phyloP scores from a whole-genome alignment of 805 yeast species.

The Torulaspora gathmanii region DNA sequence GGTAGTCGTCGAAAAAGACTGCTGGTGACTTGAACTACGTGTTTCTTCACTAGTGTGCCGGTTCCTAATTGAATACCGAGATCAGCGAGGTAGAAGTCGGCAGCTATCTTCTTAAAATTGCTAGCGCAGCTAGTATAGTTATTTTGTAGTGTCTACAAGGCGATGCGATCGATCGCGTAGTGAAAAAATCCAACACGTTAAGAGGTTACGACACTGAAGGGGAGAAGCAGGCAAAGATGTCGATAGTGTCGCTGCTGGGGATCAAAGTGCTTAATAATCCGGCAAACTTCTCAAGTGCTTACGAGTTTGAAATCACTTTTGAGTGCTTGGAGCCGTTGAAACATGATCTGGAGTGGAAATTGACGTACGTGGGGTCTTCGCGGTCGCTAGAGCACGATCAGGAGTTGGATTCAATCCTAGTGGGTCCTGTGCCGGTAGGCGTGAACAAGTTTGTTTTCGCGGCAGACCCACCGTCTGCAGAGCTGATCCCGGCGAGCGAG shows the following conservation, averaged over 20 bases:
- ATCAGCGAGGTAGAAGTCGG: constrained; percentile 5
- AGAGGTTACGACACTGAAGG: not conserved
- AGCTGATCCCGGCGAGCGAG: constrained; percentile 92
- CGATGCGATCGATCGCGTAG: not conserved
- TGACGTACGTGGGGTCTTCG: constrained; percentile 95
- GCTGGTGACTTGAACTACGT: too few relatives aligned
- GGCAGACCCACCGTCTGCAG: constrained; percentile 97
- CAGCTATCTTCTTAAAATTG: constrained; percentile 13
- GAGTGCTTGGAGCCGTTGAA: constrained; percentile 90
- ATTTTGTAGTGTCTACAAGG: not conserved
- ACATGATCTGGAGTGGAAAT: constrained; percentile 89
- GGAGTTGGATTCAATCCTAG: constrained; percentile 91
- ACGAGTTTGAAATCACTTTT: constrained; percentile 94
- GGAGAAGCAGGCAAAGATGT: constrained; percentile 47
- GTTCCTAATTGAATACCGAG: too few relatives aligned
- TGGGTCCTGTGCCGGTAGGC: constrained; percentile 98
- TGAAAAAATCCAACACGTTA: constrained; percentile 1
- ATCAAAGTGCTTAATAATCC: constrained; percentile 92
- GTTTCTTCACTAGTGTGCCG: constrained; percentile 12
- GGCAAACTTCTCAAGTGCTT: constrained; percentile 87
- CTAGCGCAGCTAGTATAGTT: constrained; percentile 11
- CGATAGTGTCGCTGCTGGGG: constrained; percentile 87
- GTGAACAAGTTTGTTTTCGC: constrained; percentile 86
- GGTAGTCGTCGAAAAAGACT: constrained; percentile 2
- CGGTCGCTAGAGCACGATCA: constrained; percentile 94